Conservation (phyloP, 2,329 filamentous ascomycete genomes). For the Plectosphaerella cucumerina region DNA sequence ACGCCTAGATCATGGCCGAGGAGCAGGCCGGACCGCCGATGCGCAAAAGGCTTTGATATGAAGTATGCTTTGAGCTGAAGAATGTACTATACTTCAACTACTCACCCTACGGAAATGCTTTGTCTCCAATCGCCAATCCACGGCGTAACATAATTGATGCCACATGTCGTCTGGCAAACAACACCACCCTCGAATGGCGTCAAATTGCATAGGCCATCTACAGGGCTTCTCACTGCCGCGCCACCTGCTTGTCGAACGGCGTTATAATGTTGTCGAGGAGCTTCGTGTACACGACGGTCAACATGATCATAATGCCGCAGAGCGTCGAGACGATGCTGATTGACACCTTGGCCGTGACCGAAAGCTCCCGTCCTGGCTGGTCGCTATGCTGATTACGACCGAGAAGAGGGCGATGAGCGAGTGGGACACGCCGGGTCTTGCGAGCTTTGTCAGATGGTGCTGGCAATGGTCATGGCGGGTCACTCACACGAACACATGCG, state of each 20-base stretch:
- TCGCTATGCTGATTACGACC: no score
- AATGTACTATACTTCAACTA: constrained; percentile 28
- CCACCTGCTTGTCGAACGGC: neutral
- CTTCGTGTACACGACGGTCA: neutral
- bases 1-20: constrained; percentile 52
- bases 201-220: no score
- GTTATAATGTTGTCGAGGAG: neutral
- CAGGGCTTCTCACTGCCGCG: neutral
- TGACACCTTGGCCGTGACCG: no score
- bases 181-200: neutral
- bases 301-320: neutral
- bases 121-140: no score
- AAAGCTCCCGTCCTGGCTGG: no score
- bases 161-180: neutral
- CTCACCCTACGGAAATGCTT: no score
- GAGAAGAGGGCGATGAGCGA: neutral
- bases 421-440: neutral
- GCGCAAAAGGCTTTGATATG: neutral
- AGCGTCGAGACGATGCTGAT: no score
- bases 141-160: neutral
- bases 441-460: neutral
- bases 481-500: neutral
- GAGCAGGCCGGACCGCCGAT: constrained; percentile 23
- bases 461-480: neutral
- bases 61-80: no score